These are phyloP conservation scores for Saturnispora galanensis DNA, from an alignment of 805 yeast species.

Conservation along the genomic window DNA sequence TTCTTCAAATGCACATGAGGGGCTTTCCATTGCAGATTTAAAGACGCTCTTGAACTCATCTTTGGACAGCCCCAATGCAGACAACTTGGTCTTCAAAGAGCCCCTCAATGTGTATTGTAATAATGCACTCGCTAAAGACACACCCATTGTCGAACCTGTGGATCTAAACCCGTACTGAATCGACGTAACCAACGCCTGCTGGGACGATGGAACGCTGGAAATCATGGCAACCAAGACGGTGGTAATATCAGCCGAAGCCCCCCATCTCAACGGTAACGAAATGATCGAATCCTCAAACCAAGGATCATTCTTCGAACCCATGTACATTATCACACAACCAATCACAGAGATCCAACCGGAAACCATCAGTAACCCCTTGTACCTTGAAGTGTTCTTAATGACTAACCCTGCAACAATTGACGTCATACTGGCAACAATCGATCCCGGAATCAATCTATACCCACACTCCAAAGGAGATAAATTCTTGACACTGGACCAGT, in stretches of 20 bases:
- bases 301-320: constrained; percentile 12
- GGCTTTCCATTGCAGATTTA: constrained; percentile 14
- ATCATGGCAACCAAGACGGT: constrained; percentile 66
- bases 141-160: constrained; percentile 47
- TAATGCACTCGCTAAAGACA: constrained; percentile 39
- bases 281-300: constrained; percentile 33
- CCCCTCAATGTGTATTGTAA: constrained; percentile 25
- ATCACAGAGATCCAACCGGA: constrained; percentile 32
- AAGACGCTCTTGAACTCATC: constrained; percentile 11
- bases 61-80: constrained; percentile 6
- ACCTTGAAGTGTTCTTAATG: constrained; percentile 60
- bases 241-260: constrained; percentile 59
- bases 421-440: constrained; percentile 57
- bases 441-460: constrained; percentile 41
- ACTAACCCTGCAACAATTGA: constrained; percentile 57
- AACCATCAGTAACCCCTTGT: constrained; percentile 36
- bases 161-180: constrained; percentile 68
- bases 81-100: constrained; percentile 12
- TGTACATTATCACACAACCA: constrained; percentile 35
- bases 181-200: constrained; percentile 81
- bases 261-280: constrained; percentile 49
- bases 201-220: constrained; percentile 57
- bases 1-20: constrained; percentile 19
- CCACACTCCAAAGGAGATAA: constrained; percentile 27
- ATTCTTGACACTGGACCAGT: constrained; percentile 28